Evolutionary conservation across 139 green algal genomes (phyloP).

Genomic region (Tetraselmis striata): DNA sequence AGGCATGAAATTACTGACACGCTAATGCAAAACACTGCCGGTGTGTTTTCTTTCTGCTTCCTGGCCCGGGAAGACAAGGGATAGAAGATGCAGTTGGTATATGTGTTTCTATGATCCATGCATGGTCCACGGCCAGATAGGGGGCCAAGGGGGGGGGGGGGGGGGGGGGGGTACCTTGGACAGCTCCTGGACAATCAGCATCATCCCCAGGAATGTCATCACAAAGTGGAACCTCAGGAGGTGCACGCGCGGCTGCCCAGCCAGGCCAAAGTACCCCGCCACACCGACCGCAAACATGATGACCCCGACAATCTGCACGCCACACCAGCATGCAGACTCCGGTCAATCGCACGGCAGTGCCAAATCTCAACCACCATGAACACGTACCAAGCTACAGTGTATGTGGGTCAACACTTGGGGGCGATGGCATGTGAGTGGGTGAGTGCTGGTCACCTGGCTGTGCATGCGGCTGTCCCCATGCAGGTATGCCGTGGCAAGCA

Average conservation of each 20-base stretch:
- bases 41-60: too few relatives aligned
- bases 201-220: neutral
- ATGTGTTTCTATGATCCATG: too few relatives aligned
- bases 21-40: too few relatives aligned
- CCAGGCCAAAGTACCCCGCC: neutral
- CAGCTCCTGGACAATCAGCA: neutral
- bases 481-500: neutral
- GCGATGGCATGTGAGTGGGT: too few relatives aligned
- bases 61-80: too few relatives aligned
- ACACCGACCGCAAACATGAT: neutral
- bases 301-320: neutral
- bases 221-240: neutral
- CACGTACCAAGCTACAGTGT: neutral
- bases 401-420: neutral
- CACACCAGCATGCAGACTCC: neutral
- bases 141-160: neutral
- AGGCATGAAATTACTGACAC: too few relatives aligned
- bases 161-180: neutral
- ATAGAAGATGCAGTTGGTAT: too few relatives aligned
- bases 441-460: neutral
- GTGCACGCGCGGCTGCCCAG: neutral
- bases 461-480: neutral
- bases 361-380: neutral
- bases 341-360: neutral
- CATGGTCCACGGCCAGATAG: too few relatives aligned